Conservation (phyloP, 306 rosid genomes). For the Hippophae rhamnoides region DNA sequence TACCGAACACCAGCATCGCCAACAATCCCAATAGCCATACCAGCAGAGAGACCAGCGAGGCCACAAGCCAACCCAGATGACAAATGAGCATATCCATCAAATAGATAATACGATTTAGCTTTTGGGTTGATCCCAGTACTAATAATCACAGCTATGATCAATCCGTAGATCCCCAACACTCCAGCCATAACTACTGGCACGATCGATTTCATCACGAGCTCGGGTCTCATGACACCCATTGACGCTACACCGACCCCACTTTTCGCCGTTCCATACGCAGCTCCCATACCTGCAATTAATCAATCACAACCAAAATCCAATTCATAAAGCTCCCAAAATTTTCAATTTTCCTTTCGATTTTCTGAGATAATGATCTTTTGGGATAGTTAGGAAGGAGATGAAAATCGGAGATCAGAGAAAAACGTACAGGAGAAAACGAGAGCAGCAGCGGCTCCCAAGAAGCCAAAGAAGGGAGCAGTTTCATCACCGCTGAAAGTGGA, state of each 20-base stretch:
- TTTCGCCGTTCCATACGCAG: conserved; percentile 71
- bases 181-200: conserved; percentile 86
- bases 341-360: not conserved
- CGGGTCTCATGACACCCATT: conserved; percentile 82
- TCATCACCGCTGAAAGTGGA: conserved; percentile 65
- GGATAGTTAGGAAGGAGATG: not conserved
- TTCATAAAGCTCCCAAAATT: not conserved
- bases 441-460: conserved; percentile 70
- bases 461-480: conserved; percentile 85
- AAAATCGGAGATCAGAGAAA: not conserved
- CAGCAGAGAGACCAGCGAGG: conserved; percentile 75
- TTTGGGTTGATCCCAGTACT: conserved; percentile 73
- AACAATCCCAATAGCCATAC: conserved; percentile 78
- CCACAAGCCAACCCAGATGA: conserved; percentile 83
- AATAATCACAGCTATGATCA: conserved; percentile 66
- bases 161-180: conserved; percentile 62
- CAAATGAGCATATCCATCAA: conserved; percentile 75
- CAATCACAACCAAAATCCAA: too few relatives aligned
- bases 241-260: conserved; percentile 80
- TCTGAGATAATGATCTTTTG: not conserved
- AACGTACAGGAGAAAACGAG: conserved; percentile 59
- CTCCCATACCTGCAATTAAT: conserved; percentile 55
- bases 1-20: conserved; percentile 84
- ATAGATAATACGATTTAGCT: conserved; percentile 61
- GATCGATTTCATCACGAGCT: conserved; percentile 75